Evolutionary conservation across 345 rosid species (phyloP).

Genomic region (Anastatica hierochuntica): DNA sequence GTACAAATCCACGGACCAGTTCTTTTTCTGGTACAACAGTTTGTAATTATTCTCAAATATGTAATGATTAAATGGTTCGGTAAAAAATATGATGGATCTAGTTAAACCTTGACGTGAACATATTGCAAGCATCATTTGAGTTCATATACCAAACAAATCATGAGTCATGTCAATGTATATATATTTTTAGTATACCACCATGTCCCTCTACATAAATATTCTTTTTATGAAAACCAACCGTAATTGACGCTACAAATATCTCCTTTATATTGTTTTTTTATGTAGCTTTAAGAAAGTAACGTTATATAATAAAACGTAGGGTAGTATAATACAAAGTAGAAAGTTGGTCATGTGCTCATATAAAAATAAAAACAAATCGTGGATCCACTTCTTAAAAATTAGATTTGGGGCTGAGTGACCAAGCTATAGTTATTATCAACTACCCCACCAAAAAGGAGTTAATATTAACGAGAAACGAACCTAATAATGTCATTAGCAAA

Average conservation of each 20-base stretch:
- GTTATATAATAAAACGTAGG: constrained; percentile 10
- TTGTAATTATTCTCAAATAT: too few species aligned
- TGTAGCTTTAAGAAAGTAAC: constrained; percentile 11
- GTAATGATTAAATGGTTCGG: too few species aligned
- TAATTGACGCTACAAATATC: constrained; percentile 16
- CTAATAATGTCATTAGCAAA: constrained; percentile 2
- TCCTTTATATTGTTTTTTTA: not conserved
- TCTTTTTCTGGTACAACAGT: too few species aligned
- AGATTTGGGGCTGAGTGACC: not conserved
- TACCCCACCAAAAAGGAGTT: constrained; percentile 12
- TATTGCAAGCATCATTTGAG: too few species aligned
- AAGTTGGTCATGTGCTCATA: constrained; percentile 12
- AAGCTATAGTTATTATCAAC: not conserved
- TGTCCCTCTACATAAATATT: too few species aligned
- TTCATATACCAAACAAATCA: too few species aligned
- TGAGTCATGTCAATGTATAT: too few species aligned
- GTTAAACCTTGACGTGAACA: too few species aligned
- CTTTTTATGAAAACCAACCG: not conserved
- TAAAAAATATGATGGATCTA: too few species aligned
- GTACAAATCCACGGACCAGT: too few species aligned
- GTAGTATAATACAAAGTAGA: constrained; percentile 19
- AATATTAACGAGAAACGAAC: not conserved
- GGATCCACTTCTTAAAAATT: constrained; percentile 9
- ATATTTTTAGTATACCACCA: too few species aligned
- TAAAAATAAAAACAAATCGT: constrained; percentile 13